phyloP scores from a whole-genome alignment of 2,329 filamentous ascomycete genomes.

The Alternaria arbusti region DNA sequence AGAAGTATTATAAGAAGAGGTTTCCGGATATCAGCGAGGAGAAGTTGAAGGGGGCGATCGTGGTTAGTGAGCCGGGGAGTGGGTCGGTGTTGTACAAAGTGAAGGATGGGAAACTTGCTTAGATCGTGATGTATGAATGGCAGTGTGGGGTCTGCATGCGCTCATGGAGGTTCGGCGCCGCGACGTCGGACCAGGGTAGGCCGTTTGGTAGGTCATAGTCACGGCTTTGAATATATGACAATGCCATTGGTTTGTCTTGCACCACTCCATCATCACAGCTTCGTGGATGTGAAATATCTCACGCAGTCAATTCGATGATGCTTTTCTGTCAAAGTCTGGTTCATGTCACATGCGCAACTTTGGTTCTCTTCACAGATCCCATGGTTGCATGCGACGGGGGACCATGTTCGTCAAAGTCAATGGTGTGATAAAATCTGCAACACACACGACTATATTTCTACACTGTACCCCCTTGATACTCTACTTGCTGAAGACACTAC shows the following conservation, averaged over 20 bases:
- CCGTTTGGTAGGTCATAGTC: background rate
- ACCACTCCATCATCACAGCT: background rate
- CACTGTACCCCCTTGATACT: background rate
- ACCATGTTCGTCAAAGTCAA: background rate
- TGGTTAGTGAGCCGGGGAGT: conserved; percentile 85
- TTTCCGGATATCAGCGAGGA: conserved; percentile 72
- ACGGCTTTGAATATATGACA: background rate
- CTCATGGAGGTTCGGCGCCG: background rate
- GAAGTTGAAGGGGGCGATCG: conserved; percentile 78
- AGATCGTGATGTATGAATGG: background rate
- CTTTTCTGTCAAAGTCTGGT: background rate
- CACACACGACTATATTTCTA: background rate
- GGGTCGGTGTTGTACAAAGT: conserved; percentile 59
- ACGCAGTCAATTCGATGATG: background rate
- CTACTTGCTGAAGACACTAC: too few species aligned
- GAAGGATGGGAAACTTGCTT: conserved; percentile 39
- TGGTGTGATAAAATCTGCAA: background rate
- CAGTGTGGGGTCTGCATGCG: too few species aligned
- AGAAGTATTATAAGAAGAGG: conserved; percentile 80
- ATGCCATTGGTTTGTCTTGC: background rate
- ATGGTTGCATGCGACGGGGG: background rate
- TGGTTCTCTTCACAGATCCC: background rate
- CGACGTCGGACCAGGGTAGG: background rate
- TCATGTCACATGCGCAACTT: background rate
- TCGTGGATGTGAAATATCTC: background rate